These are phyloP conservation scores for Eremothecium coryli DNA, from an alignment of 1,139 yeast genomes.

Conservation along the genomic window DNA sequence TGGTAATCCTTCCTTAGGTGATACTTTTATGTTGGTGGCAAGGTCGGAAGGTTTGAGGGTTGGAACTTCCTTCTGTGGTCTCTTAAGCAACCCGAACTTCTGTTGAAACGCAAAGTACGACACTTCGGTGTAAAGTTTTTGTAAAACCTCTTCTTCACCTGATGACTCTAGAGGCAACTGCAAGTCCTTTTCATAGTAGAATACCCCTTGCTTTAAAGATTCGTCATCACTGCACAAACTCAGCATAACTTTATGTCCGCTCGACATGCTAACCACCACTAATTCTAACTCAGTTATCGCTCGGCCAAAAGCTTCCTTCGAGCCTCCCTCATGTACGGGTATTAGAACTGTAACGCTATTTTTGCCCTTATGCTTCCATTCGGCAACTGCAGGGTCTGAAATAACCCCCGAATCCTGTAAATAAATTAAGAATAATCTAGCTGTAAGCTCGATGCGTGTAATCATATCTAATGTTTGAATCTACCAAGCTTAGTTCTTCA, in stretches of 20 bases:
- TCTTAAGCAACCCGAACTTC: constrained; percentile 4
- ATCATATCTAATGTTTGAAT: too few species aligned
- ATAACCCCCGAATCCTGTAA: constrained; percentile 6
- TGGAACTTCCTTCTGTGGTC: constrained; percentile 1
- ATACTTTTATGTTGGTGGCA: background rate
- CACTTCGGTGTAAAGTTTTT: background rate
- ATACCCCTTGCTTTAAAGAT: constrained; percentile 9
- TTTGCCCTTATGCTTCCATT: constrained; percentile 6
- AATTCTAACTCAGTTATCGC: constrained; percentile 6
- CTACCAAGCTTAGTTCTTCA: too few species aligned
- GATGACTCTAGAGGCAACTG: constrained; percentile 7
- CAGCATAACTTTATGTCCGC: constrained; percentile 11
- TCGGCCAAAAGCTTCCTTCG: constrained; percentile 1
- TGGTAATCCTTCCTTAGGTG: background rate
- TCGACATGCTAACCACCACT: constrained; percentile 8
- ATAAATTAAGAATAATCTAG: constrained; percentile 8
- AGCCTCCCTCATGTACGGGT: constrained; percentile 2
- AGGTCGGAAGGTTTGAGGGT: background rate
- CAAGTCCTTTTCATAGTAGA: constrained; percentile 8
- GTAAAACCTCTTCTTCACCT: background rate
- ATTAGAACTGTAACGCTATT: constrained; percentile 7
- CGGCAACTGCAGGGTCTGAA: constrained; percentile 1
- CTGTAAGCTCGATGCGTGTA: constrained; percentile 6
- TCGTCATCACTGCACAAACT: constrained; percentile 9
- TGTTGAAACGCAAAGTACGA: background rate